Conservation (phyloP, 306 rosid species). For the Dryas octopetala region DNA sequence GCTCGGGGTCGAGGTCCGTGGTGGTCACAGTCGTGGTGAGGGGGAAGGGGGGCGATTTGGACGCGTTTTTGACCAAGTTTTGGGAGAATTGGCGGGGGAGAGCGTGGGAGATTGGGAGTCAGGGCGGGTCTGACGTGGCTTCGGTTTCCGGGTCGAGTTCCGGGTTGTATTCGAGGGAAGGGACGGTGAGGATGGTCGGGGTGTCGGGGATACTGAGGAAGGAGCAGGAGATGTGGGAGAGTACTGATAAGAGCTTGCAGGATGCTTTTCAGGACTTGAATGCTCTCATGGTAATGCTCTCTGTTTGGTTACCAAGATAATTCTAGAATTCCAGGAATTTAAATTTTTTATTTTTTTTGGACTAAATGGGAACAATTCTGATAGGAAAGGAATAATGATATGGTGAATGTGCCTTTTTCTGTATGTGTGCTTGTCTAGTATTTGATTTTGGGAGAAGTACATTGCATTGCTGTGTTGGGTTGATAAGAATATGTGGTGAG, state of each 20-base stretch:
- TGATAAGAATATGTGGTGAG: neutral
- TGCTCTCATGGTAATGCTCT: constrained; percentile 77
- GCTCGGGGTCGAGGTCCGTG: constrained; percentile 42
- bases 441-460: neutral
- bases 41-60: constrained; percentile 89
- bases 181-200: constrained; percentile 91
- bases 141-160: constrained; percentile 26
- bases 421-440: neutral
- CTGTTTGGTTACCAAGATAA: neutral
- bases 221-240: constrained; percentile 99
- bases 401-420: too few relatives aligned
- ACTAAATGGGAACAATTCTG: neutral
- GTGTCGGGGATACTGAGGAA: constrained; percentile 94
- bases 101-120: constrained; percentile 61
- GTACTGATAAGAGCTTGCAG: constrained; percentile 91
- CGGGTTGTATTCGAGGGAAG: constrained; percentile 68
- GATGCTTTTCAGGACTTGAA: constrained; percentile 98
- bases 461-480: neutral
- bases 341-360: neutral
- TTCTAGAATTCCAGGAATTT: neutral
- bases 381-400: neutral
- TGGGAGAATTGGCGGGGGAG: constrained; percentile 84
- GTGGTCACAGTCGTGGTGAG: constrained; percentile 64
- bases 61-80: constrained; percentile 62
- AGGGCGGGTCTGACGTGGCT: neutral